These are phyloP conservation scores for Hura crepitans DNA, from an alignment of 441 rosid genomes.

Conservation along the genomic window DNA sequence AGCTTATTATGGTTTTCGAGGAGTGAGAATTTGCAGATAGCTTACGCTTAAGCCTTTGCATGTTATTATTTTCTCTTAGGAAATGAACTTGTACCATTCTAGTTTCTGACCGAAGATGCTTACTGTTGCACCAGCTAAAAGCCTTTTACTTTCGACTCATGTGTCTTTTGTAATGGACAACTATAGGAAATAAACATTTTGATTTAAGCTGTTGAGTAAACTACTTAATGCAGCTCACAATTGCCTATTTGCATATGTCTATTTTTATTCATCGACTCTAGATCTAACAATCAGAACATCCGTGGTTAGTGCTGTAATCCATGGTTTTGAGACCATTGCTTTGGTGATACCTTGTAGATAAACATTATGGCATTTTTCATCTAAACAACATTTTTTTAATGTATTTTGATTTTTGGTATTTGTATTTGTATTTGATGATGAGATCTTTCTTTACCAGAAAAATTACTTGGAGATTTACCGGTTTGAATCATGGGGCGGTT, in stretches of 20 bases:
- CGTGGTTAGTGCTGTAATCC: background rate
- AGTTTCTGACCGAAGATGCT: background rate
- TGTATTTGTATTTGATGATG: conserved; percentile 20
- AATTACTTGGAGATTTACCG: conserved; percentile 92
- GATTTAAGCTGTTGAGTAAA: background rate
- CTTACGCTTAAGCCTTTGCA: background rate
- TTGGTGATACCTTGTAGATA: background rate
- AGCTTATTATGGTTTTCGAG: background rate
- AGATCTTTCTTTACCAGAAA: conserved; percentile 49
- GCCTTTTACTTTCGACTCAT: background rate
- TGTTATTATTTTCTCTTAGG: background rate
- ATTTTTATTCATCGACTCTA: background rate
- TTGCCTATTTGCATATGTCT: background rate
- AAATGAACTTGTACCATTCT: background rate
- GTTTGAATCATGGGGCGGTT: conserved; percentile 95
- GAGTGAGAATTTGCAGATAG: background rate
- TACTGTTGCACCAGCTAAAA: background rate
- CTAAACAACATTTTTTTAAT: background rate
- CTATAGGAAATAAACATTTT: background rate
- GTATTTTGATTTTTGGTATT: background rate
- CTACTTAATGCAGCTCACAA: background rate
- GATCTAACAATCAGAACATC: background rate
- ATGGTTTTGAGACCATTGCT: background rate
- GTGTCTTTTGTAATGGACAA: background rate
- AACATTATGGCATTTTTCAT: background rate